Evolutionary conservation across 2,329 filamentous ascomycete species (phyloP), one percentile per base, ranked within the genome.

Genomic region (Aspergillus felis): DNA sequence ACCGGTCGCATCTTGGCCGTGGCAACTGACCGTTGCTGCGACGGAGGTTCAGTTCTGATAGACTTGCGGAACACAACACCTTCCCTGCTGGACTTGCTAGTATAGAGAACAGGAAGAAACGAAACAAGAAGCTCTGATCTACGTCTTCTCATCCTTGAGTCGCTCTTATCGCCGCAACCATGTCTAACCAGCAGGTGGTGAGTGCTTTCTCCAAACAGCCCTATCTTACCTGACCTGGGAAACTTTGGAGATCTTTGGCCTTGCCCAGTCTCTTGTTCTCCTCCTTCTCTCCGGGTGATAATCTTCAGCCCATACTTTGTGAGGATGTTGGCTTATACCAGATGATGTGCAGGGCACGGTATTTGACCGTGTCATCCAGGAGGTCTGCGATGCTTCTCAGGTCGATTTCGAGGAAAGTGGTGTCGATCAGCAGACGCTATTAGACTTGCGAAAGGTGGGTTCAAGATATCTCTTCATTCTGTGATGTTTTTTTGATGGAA

Each of bases 401-500:
- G 90, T 93, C 71, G 94, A 97, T 77, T 97, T 99, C 74, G 94
- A 99, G 76, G 94, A 99, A 78, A 91, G 89, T 67, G 94, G 94
- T 68, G 89, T 97, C 64, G 91, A 96, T 68, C 89, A 93, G 74
- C 81, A 85, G 66, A 93, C 93, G 53, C 80, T 99, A 69, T 86
- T 93, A 65, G 91, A 96, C 74, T 81, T 99, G 81, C 88, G 87
- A 76, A 84, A 88, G 86, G 93, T 97, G 81, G 84, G 90, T 80
- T 32, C 35, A 35, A 49, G 28, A 46, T 59, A 50, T 60, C 35
- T 56, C 54, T 53, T 50, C 47, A 20, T 46, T 50, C 44, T 54
- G 57, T 53, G 20, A 38, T 57, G 55, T 54, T 29, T 54, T 42
- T 58, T 55, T 55, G 62, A 53, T 57, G 51, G 59, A 59, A 52